phyloP scores from a whole-genome alignment of 495 filamentous ascomycete genomes.

The Aspergillus cavernicola region DNA sequence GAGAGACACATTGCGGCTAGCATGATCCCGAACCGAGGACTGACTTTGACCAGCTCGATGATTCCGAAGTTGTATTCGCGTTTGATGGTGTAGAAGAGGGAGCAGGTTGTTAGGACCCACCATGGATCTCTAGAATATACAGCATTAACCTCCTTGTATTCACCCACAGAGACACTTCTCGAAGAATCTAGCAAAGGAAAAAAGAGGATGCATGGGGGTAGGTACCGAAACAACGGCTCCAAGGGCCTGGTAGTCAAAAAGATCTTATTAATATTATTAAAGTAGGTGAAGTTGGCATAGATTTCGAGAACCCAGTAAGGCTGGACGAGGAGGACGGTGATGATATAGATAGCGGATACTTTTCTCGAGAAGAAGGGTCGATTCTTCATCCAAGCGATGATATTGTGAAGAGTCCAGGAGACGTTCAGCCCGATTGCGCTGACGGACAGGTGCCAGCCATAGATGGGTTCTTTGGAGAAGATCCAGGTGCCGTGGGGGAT shows the following conservation, averaged over 20 bases:
- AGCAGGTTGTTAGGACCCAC: constrained; percentile 54
- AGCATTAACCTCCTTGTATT: too few species aligned
- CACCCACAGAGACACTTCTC: too few species aligned
- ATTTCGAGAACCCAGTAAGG: constrained; percentile 49
- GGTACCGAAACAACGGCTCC: constrained; percentile 50
- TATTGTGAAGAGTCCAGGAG: constrained; percentile 47
- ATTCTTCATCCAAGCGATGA: constrained; percentile 50
- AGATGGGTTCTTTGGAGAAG: constrained; percentile 37
- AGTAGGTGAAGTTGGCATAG: constrained; percentile 47
- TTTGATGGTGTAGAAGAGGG: constrained; percentile 53
- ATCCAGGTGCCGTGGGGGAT: constrained; percentile 45
- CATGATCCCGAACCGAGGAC: constrained; percentile 56
- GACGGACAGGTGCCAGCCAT: constrained; percentile 46
- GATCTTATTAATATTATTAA: constrained; percentile 47
- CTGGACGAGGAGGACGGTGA: constrained; percentile 37
- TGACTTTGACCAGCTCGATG: constrained; percentile 43
- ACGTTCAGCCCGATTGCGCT: constrained; percentile 44
- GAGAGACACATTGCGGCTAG: constrained; percentile 51
- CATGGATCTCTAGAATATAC: constrained; percentile 50
- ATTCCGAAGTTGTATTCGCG: constrained; percentile 49
- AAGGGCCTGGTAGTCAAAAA: constrained; percentile 48
- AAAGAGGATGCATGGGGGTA: background rate
- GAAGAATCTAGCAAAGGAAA: background rate
- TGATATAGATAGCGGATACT: constrained; percentile 36
- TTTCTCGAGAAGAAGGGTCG: constrained; percentile 36